Evolutionary conservation across 1,284 basidiomycete species (phyloP), one percentile per base, ranked within the genome.

Genomic region (Puccinia coronata): DNA sequence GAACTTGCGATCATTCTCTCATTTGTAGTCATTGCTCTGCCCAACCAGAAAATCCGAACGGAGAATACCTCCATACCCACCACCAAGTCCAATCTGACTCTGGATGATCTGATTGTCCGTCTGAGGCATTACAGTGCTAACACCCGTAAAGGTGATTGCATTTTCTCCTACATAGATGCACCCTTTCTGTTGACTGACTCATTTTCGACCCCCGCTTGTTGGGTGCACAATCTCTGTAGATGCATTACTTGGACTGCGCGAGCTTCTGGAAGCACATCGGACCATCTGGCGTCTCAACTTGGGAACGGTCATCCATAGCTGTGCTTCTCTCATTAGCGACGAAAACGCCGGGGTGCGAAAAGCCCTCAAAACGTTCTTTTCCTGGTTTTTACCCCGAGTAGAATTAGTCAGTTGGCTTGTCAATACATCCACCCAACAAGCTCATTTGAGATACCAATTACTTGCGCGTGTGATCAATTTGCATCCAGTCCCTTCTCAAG

Each of bases 41-140:
- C 95, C 0, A 90, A 90, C 0, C 95, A 98, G 87, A 92, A 91
- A 69, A 93, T 93, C 82, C 86, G 88, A 4, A 84, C 88, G 25
- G 88, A 89, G 12, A 67, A 90, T 79, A 84, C 86, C 6, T 86
- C 87, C 49, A 86, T 87, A 18, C 93, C 93, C 0, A 91, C 90
- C 0, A 97, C 95, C 0, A 91, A 88, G 83, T 88, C 92, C 20
- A 92, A 91, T 82, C 89, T 93, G 39, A 92, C 92, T 0, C 89
- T 98, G 36, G 89, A 91, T 53, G 93, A 97, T 84, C 88, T 99
- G 23, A 87, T 95, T 20, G 87, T 90, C 9, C 92, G 95, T 83
- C 86, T 93, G 53, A 93, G 92, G 83, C 96, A 99, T 86, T 93
- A 96, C 85, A 95, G 90, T 85, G 87, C 91, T 0, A 89, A 89